These are phyloP conservation scores for Triangularia verruculosa DNA, from an alignment of 2,329 filamentous ascomycete species.

Conservation along the genomic window DNA sequence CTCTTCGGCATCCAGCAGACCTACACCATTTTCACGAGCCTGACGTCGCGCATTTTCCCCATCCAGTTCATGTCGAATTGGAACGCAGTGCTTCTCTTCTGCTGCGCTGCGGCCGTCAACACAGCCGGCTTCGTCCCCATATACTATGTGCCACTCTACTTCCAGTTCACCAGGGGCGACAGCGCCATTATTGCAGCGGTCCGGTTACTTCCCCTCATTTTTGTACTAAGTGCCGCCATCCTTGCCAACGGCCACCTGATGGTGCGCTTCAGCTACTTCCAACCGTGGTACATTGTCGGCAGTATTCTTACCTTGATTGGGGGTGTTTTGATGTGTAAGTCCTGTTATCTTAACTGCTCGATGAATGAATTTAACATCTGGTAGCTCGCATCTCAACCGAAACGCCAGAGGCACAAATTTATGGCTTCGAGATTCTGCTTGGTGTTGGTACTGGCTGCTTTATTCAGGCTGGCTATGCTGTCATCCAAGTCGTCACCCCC, in stretches of 20 bases:
- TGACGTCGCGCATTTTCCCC: conserved; percentile 43
- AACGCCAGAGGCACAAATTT: conserved; percentile 31
- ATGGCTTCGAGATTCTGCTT: conserved; percentile 38
- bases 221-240: conserved; percentile 9
- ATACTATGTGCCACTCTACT: conserved; percentile 53
- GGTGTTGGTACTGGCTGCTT: conserved; percentile 40
- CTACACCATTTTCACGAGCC: conserved; percentile 40
- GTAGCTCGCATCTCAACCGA: neutral
- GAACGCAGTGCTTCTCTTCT: conserved; percentile 42
- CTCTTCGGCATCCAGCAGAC: conserved; percentile 41
- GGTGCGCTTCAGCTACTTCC: conserved; percentile 20
- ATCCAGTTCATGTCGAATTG: conserved; percentile 41
- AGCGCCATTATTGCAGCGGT: conserved; percentile 36
- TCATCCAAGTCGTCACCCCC: conserved; percentile 35
- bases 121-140: conserved; percentile 32
- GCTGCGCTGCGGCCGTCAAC: conserved; percentile 30
- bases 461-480: conserved; percentile 37
- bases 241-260: conserved; percentile 17
- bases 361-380: neutral
- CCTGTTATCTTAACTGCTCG: conserved; percentile 1
- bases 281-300: conserved; percentile 17
- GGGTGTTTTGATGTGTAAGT: neutral
- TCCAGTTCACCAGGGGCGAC: conserved; percentile 46
- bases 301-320: neutral
- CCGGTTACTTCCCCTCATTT: conserved; percentile 40